A percentile compares a stretch with the other conserved stretches of the same genome.
Evolutionary conservation across 2,329 filamentous ascomycete species (phyloP).

Genomic region (Graphilbum sp.): DNA sequence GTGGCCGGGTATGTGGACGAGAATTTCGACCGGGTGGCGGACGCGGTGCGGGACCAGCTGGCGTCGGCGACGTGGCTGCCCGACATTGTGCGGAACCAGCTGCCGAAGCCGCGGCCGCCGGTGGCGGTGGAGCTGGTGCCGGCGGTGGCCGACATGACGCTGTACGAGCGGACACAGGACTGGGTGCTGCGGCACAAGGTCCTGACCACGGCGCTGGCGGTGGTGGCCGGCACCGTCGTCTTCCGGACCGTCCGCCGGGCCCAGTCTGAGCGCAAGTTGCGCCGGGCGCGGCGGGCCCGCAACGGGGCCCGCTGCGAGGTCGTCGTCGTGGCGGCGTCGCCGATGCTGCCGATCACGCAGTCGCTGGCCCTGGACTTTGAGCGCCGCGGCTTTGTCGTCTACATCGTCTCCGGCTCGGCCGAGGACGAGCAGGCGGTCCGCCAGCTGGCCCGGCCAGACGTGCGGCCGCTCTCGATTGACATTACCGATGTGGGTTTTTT

Average conservation of each 20-base stretch:
- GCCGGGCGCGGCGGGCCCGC: constrained; percentile 60
- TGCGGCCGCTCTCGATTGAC: constrained; percentile 68
- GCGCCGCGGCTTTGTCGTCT: constrained; percentile 82
- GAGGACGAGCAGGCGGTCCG: constrained; percentile 74
- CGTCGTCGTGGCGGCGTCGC: constrained; percentile 73
- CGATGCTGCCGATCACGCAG: constrained; percentile 66
- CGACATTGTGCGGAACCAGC: constrained; percentile 43
- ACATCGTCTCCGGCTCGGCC: constrained; percentile 67
- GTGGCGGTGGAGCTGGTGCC: constrained; percentile 17
- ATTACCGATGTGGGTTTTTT: constrained; percentile 51
- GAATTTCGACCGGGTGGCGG: constrained; percentile 62
- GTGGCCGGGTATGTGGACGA: constrained; percentile 68
- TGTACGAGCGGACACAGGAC: constrained; percentile 39
- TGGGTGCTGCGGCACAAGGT: constrained; percentile 64
- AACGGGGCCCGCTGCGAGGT: constrained; percentile 84
- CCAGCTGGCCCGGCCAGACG: constrained; percentile 61
- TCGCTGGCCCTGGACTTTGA: constrained; percentile 78
- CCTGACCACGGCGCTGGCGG: constrained; percentile 52
- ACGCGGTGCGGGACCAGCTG: constrained; percentile 51
- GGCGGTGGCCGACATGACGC: constrained; percentile 13
- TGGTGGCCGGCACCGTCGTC: constrained; percentile 50
- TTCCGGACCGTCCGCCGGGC: constrained; percentile 34
- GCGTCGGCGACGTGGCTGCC: constrained; percentile 58
- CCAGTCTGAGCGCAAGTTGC: constrained; percentile 45
- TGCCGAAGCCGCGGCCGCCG: constrained; percentile 28